Percentiles rank a stretch among this genome's conserved stretches.
These are phyloP conservation scores for Acanthamoeba triangularis DNA, from an alignment of 208 protist species.

Conservation along the genomic window DNA sequence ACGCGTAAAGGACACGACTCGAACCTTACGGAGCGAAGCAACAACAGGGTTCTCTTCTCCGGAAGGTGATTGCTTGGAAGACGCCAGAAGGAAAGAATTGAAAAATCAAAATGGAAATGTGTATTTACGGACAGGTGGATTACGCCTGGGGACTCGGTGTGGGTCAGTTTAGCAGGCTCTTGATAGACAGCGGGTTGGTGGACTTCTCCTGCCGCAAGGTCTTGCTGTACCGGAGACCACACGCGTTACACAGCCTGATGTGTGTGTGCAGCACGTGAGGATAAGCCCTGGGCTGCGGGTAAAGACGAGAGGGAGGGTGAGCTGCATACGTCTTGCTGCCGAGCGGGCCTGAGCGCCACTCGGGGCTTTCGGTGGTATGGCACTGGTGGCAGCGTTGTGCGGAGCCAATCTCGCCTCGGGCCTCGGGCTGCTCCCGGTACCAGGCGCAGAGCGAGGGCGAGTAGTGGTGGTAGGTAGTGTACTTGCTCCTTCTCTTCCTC, in stretches of 20 bases:
- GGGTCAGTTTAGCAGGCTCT: constrained; percentile 3
- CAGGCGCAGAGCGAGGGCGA: neutral
- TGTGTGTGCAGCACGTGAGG: neutral
- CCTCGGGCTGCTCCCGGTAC: neutral
- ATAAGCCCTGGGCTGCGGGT: neutral
- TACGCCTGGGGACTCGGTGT: too few relatives aligned
- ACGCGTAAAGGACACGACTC: too few relatives aligned
- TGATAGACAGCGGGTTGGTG: neutral
- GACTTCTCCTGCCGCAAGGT: neutral
- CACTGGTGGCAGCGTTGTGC: neutral
- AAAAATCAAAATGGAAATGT: too few relatives aligned
- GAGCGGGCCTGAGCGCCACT: constrained; percentile 10
- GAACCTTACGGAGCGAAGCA: too few relatives aligned
- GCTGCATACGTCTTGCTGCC: constrained; percentile 14
- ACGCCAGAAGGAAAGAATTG: too few relatives aligned
- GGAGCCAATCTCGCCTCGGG: too few relatives aligned
- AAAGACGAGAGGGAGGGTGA: too few relatives aligned
- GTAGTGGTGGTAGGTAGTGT: constrained; percentile 47
- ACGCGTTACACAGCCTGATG: neutral
- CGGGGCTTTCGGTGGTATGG: neutral
- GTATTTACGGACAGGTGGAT: too few relatives aligned
- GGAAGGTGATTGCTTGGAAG: too few relatives aligned
- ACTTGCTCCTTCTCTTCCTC: constrained; percentile 7
- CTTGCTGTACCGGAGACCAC: constrained; percentile 10
- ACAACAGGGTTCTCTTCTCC: too few relatives aligned